These are phyloP conservation scores for Paraphoma chrysanthemicola DNA, from an alignment of 2,329 filamentous ascomycete species.

Conservation along the genomic window DNA sequence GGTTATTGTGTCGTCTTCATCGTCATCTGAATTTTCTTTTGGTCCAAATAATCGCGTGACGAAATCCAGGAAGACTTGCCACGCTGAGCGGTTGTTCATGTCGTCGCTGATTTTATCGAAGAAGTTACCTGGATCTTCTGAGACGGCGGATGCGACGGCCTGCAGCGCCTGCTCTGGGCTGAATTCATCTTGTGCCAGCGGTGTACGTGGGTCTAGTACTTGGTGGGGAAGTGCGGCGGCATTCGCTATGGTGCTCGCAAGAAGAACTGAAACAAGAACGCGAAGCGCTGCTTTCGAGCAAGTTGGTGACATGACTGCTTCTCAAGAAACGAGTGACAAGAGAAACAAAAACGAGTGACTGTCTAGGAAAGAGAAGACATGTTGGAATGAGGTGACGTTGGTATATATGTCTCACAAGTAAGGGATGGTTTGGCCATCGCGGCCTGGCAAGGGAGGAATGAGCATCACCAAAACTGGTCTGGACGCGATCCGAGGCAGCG, in stretches of 20 bases:
- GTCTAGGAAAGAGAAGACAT: background rate
- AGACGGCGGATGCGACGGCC: background rate
- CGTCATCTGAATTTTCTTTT: background rate
- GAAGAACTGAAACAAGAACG: slow-evolving; percentile 8
- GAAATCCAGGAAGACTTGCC: slow-evolving; percentile 20
- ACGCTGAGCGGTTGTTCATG: slow-evolving; percentile 15
- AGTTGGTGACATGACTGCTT: slow-evolving; percentile 10
- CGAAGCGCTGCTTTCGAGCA: slow-evolving; percentile 12
- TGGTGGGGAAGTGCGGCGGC: slow-evolving; percentile 12
- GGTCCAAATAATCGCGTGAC: slow-evolving; percentile 16
- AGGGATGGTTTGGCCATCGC: slow-evolving; percentile 12
- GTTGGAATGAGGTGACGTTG: slow-evolving; percentile 1
- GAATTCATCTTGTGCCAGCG: background rate
- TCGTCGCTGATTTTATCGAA: slow-evolving; percentile 8
- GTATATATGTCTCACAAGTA: slow-evolving; percentile 18
- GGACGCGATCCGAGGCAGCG: slow-evolving; percentile 7
- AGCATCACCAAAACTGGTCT: slow-evolving; percentile 6
- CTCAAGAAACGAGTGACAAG: slow-evolving; percentile 13
- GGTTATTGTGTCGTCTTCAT: background rate
- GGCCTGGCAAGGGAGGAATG: slow-evolving; percentile 20
- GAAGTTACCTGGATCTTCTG: slow-evolving; percentile 4
- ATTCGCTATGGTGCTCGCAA: slow-evolving; percentile 11
- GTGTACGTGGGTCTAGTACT: slow-evolving; percentile 8
- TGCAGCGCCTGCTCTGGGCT: background rate
- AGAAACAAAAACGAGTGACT: slow-evolving; percentile 3